Evolutionary conservation across 345 rosid species (phyloP), one percentile per base, ranked within the genome.

Genomic region (Pistacia atlantica): DNA sequence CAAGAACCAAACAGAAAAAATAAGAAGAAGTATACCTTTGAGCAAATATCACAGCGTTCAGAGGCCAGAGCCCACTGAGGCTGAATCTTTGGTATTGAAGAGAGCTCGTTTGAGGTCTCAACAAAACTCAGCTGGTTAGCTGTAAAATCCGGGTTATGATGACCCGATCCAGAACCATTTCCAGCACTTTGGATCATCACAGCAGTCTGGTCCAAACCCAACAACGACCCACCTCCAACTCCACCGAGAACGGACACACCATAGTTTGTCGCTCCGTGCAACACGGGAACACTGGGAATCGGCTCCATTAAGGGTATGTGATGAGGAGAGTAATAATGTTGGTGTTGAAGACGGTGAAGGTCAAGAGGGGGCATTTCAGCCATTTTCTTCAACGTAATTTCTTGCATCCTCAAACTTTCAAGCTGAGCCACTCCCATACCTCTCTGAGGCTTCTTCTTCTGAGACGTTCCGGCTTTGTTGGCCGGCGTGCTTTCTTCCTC

Each of bases 381-480:
- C 67, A 80, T 69, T n/a, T 70, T 85, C 76, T 80, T 89, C 73
- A 79, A 81, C 31, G 0, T 42, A 42, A 57, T 46, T 71, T 89
- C 90, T 63, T 90, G 86, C 8, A 51, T 37, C 82, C 86, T 83
- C 11, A 77, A 48, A 0, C 77, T 79, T 84, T 95, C 98, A 7
- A 95, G 95, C 78, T 87, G 83, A 20, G 88, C 97, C 51, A 94
- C 89, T 6, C 98, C 98, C 92, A 90, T 89, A 3, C 98, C 98
- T 77, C 98, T 87, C 73, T 74, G 87, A 0, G 78, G 84, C 64
- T 78, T 89, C 75, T 88, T 89, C 87, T 89, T 94, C 72, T 78
- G 90, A 70, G 80, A 65, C 18, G 61, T 11, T 35, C 80, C 8
- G 72, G 75, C 65, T 81, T 84, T 70, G 51, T 46, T 74, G 49